A percentile compares a stretch with the other conserved stretches of the same genome.
Conservation (phyloP, 2,329 filamentous ascomycete genomes). For the Fusarium napiforme region DNA sequence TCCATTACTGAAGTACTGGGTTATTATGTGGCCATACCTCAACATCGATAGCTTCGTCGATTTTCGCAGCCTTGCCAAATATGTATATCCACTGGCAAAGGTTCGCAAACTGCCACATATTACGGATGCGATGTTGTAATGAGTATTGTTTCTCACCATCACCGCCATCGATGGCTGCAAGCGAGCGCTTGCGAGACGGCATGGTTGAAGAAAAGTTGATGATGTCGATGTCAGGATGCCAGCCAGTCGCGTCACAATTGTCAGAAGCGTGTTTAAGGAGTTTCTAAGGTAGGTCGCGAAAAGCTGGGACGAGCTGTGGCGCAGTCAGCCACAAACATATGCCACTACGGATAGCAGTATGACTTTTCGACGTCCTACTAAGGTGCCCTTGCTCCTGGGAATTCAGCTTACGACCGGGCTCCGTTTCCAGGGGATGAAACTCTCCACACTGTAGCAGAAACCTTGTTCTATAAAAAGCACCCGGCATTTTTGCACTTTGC, state of each 20-base stretch:
- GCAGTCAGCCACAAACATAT: slow-evolving; percentile 45
- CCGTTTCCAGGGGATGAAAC: slow-evolving; percentile 21
- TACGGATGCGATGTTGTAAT: slow-evolving; percentile 74
- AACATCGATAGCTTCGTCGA: slow-evolving; percentile 87
- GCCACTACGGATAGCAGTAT: background rate
- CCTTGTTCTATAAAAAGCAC: slow-evolving; percentile 41
- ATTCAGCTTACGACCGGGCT: slow-evolving; percentile 25
- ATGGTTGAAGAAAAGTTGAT: slow-evolving; percentile 33
- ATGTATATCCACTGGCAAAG: slow-evolving; percentile 93
- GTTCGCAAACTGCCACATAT: slow-evolving; percentile 96
- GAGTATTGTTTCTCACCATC: slow-evolving; percentile 30
- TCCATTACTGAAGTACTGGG: background rate
- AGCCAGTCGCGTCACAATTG: slow-evolving; percentile 43
- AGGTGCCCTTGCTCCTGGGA: background rate
- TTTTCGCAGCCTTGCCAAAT: slow-evolving; percentile 89
- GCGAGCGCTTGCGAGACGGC: slow-evolving; percentile 44
- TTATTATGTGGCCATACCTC: slow-evolving; percentile 69
- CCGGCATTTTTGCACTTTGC: background rate
- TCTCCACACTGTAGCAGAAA: slow-evolving; percentile 38
- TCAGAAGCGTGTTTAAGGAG: slow-evolving; percentile 30
- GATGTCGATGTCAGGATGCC: slow-evolving; percentile 29
- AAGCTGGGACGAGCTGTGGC: slow-evolving; percentile 33
- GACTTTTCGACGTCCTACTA: slow-evolving; percentile 4
- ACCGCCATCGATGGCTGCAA: slow-evolving; percentile 32
- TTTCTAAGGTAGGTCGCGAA: slow-evolving; percentile 35